A percentile compares a stretch with the other conserved stretches of the same genome.
Conservation (phyloP, 164 flowering plant species). For the Piper longum region DNA sequence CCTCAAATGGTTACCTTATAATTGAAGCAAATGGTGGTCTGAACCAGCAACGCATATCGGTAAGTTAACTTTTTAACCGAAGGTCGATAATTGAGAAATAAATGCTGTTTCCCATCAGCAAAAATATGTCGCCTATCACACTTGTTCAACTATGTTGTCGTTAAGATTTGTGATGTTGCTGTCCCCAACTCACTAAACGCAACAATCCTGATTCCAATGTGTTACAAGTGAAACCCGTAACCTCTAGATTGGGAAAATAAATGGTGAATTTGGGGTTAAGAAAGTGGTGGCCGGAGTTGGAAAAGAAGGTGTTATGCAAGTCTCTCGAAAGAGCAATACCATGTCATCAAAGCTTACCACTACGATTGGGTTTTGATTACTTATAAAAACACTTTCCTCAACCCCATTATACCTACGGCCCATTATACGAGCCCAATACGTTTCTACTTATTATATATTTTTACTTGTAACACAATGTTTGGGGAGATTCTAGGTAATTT, state of each 20-base stretch:
- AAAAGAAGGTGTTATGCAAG: too few species aligned
- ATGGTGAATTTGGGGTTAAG: too few species aligned
- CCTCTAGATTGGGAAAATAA: too few species aligned
- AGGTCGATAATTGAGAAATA: neutral
- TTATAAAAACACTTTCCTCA: too few species aligned
- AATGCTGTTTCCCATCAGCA: neutral
- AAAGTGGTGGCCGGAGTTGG: too few species aligned
- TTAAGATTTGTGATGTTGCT: conserved; percentile 78
- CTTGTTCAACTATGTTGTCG: neutral
- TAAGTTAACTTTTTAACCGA: conserved; percentile 17
- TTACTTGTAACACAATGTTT: conserved; percentile 42
- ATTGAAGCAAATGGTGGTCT: conserved; percentile 96
- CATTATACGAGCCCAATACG: too few species aligned
- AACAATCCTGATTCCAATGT: conserved; percentile 66
- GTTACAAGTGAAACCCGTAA: conserved; percentile 22
- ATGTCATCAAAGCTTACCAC: too few species aligned
- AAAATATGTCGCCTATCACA: neutral
- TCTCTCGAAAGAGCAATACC: too few species aligned
- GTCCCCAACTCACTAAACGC: conserved; percentile 72
- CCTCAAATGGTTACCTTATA: conserved; percentile 70
- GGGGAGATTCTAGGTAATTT: conserved; percentile 67
- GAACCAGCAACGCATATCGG: conserved; percentile 93
- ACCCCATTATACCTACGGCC: too few species aligned
- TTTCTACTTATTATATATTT: too few species aligned
- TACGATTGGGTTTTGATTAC: too few species aligned